Evolutionary conservation across 108 stramenopile species (phyloP).

Genomic region (Nitzschia inconspicua): DNA sequence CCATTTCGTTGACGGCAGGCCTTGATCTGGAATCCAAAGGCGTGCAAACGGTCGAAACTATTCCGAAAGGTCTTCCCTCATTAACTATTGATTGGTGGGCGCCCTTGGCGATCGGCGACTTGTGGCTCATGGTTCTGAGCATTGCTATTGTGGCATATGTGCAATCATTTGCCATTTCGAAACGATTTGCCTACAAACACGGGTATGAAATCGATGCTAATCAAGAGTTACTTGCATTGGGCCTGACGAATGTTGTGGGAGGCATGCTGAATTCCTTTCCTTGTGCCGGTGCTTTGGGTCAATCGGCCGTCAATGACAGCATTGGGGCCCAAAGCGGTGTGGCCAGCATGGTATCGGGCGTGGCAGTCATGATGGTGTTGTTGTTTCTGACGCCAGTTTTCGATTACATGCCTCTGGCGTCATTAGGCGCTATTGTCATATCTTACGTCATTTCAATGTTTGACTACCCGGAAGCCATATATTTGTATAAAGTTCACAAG

Average conservation of each 20-base stretch:
- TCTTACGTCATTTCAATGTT: conserved; percentile 61
- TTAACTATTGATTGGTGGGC: conserved; percentile 23
- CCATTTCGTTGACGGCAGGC: conserved; percentile 29
- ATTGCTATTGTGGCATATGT: conserved; percentile 75
- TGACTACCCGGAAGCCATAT: conserved; percentile 55
- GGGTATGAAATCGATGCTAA: conserved; percentile 70
- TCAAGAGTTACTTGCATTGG: conserved; percentile 74
- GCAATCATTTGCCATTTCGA: conserved; percentile 81
- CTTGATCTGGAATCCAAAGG: conserved; percentile 40
- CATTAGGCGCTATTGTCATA: conserved; percentile 67
- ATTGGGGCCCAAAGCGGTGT: conserved; percentile 64
- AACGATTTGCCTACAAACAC: conserved; percentile 59
- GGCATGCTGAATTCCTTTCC: conserved; percentile 64
- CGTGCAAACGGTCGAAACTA: conserved; percentile 56
- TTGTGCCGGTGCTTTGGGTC: conserved; percentile 64
- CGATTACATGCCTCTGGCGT: conserved; percentile 53
- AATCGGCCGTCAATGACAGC: conserved; percentile 75
- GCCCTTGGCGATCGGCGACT: conserved; percentile 20
- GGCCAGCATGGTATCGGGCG: conserved; percentile 56
- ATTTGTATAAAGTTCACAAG: conserved; percentile 60
- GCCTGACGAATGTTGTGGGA: conserved; percentile 69
- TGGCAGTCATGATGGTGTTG: conserved; percentile 61
- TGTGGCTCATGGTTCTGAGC: conserved; percentile 38
- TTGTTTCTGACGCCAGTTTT: conserved; percentile 76
- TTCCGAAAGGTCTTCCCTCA: conserved; percentile 64